phyloP scores from a whole-genome alignment of 2,329 filamentous ascomycete species.

The Macrophomina tecta region DNA sequence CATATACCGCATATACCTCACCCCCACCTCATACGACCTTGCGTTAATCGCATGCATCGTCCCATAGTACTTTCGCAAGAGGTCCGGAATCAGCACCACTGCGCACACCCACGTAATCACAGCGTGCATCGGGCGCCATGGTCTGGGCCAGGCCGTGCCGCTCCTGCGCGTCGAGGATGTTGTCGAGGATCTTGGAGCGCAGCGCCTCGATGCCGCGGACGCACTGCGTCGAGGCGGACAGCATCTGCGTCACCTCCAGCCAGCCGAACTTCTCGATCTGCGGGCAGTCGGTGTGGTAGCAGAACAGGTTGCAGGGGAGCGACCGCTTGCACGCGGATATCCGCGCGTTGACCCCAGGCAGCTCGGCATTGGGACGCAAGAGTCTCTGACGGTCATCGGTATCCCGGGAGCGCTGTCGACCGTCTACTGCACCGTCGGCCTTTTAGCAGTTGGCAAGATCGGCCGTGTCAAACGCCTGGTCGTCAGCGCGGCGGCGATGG shows the following conservation, averaged over 20 bases:
- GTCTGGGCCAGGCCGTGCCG: conserved; percentile 53
- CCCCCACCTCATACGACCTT: conserved; percentile 47
- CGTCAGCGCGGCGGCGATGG: conserved; percentile 44
- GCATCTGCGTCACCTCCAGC: conserved; percentile 56
- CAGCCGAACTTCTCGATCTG: conserved; percentile 53
- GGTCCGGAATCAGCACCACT: conserved; percentile 38
- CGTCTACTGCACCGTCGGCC: conserved; percentile 55
- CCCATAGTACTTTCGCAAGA: conserved; percentile 50
- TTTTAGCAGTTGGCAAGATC: conserved; percentile 54
- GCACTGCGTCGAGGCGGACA: conserved; percentile 54
- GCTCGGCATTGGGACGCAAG: conserved; percentile 52
- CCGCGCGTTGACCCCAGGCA: conserved; percentile 48
- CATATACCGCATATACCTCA: conserved; percentile 52
- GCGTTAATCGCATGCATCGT: conserved; percentile 43
- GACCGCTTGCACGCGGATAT: conserved; percentile 55
- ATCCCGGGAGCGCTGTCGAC: conserved; percentile 58
- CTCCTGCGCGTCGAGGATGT: conserved; percentile 55
- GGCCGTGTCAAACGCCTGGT: conserved; percentile 58
- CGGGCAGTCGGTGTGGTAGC: conserved; percentile 51
- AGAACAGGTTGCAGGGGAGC: conserved; percentile 37
- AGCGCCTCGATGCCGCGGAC: conserved; percentile 55
- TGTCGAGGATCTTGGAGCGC: conserved; percentile 55
- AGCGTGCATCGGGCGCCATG: conserved; percentile 47
- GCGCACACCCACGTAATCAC: conserved; percentile 52
- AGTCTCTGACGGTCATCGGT: conserved; percentile 58